Base-by-base conservation (phyloP, 441 rosid genomes). In the Euphorbia schlechtendalii region DNA sequence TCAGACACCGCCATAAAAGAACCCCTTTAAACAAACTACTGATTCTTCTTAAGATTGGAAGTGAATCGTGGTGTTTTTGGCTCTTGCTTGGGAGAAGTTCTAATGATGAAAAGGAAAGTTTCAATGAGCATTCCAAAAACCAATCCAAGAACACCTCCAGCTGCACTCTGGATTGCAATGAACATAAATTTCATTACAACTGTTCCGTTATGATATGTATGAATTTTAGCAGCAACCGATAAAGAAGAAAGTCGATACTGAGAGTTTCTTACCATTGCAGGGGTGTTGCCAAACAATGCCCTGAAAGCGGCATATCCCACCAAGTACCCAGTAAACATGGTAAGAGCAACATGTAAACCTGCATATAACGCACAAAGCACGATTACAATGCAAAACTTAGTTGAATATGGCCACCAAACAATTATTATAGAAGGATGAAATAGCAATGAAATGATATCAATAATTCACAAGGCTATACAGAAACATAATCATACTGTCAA, bases 131-230 rank as follows among this genome's bases (percentile, higher is more conserved):
- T 93, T 30, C 85, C 97, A 12, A 73, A 45, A 69, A 90, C 98
- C 72, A 93, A 71, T 63, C 95, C 96, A 68, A 93, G 92, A 71
- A 93, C 84, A 49, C 98, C 97, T 71, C 97, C 98, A 71, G 91
- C 89, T 58, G 92, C 92, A 78, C 84, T 88, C 98, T 88, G 83
- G 20, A 71, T 75, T 62, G 2, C 48, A 63, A 64, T 30, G 21
- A 17, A 12, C 51, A 56, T 40, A 6, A 15, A n/a, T 11, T n/a
- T n/a, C 15, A 58, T 30, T 14, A 18, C 21, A 32, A 62, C 22
- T 30, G 48, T 57, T 27, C 24, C n/a, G 15, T 48, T 32, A 25
- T 18, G 24, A 3, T 6, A 20, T 14, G 25, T 32, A 32, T 32
- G 6, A 34, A 34, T 5, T 5, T 34, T 5, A 34, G 40, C 40